These are phyloP conservation scores for Solanum paucissectum DNA, from an alignment of 257 asterid genomes.

Conservation along the genomic window DNA sequence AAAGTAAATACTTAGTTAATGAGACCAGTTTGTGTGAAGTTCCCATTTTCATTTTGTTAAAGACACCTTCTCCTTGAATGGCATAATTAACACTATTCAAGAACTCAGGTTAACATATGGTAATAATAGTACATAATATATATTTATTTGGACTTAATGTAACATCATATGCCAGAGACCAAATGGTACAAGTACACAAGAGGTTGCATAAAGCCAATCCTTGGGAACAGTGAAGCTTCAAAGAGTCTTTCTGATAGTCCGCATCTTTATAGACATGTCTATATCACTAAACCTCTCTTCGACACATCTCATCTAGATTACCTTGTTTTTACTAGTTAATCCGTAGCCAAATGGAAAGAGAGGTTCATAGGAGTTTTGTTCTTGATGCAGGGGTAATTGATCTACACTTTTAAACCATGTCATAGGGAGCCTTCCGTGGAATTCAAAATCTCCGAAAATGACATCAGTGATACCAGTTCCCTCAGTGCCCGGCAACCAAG, in stretches of 20 bases:
- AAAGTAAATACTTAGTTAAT: no score
- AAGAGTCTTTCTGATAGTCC: neutral
- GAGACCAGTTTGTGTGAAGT: neutral
- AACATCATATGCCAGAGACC: neutral
- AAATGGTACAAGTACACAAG: neutral
- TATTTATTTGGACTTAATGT: neutral
- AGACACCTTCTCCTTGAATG: neutral
- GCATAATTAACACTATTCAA: neutral
- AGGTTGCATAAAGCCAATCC: neutral
- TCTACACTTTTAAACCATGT: slow-evolving; percentile 70
- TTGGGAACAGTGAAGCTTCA: neutral
- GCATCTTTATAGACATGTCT: neutral
- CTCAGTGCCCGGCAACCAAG: slow-evolving; percentile 89
- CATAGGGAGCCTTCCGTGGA: slow-evolving; percentile 65
- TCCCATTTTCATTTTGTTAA: neutral
- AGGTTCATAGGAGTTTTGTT: slow-evolving; percentile 42
- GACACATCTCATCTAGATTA: slow-evolving; percentile 8
- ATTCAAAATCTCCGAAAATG: slow-evolving; percentile 57
- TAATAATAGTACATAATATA: neutral
- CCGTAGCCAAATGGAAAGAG: slow-evolving; percentile 64
- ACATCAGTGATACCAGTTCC: slow-evolving; percentile 75
- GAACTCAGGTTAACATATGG: neutral
- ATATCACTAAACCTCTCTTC: neutral
- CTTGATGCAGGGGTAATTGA: slow-evolving; percentile 50
- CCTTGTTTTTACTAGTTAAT: slow-evolving; percentile 35